Base-by-base conservation (phyloP, 257 asterid species). In the Solanum tarijense region DNA sequence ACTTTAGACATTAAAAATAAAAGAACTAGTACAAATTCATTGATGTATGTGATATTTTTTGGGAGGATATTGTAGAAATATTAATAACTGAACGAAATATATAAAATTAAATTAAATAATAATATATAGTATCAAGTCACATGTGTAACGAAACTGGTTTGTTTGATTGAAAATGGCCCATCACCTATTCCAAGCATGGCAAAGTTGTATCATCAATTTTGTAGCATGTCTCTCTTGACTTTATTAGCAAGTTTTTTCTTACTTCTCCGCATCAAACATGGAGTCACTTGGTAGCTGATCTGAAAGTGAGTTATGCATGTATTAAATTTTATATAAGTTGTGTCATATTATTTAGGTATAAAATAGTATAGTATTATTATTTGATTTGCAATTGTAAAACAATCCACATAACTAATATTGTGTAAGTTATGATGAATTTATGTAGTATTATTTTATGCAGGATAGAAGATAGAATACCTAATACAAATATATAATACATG, bases 91-190 rank as follows among this genome's bases (percentile, higher is more conserved):
- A 81, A 46, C 7, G 41, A 46, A 81, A 46, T 46, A 43, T 79
- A 79, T 29, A 7, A 29, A 79, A 18, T 43, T 11, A 2, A n/a
- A 25, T n/a, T 11, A 2, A n/a, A 25, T n/a, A 39, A 25, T 39
- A 12, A 12, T 35, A 74, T 23, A 75, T 14, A 43, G 41, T 46
- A 81, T 46, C 25, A 46, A 27, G 68, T 46, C 84, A 81, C 68
- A 29, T 29, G 68, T 46, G 39, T 81, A 29, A 81, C 69, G 11
- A 81, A 81, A 46, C 20, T 76, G 21, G 20, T 25, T 31, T 74
- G 52, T 74, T 68, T 75, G 87, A 74, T 69, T 88, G 91, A 91
- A 86, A 73, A 88, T 88, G 87, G 87, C 86, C 85, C 78, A 58
- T 27, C 83, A 88, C 83, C 90, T 43, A 87, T 85, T 86, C 82